These are phyloP conservation scores for Coemansia sp. DNA, from an alignment of 192 early-diverging fungal species.

Conservation along the genomic window DNA sequence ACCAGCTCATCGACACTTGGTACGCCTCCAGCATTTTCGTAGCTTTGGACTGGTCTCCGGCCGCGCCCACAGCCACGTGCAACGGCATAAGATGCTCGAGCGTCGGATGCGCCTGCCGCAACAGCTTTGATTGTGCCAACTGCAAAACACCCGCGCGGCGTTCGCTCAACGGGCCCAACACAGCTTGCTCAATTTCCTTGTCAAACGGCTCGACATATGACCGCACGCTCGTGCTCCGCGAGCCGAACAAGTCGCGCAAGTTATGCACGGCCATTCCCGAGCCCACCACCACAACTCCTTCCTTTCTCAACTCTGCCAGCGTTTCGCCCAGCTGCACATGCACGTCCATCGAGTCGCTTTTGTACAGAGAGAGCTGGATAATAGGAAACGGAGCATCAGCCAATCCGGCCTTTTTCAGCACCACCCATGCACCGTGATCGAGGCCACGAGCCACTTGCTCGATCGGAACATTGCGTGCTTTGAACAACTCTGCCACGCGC, in stretches of 20 bases:
- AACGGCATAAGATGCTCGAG: slow-evolving; percentile 68
- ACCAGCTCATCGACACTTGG: slow-evolving; percentile 41
- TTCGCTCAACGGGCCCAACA: slow-evolving; percentile 18
- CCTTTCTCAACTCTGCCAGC: slow-evolving; percentile 50
- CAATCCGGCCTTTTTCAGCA: slow-evolving; percentile 61
- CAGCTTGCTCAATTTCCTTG: slow-evolving; percentile 54
- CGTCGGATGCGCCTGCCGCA: slow-evolving; percentile 63
- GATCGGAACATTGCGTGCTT: slow-evolving; percentile 45
- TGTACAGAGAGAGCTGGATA: slow-evolving; percentile 63
- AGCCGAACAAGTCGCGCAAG: slow-evolving; percentile 53
- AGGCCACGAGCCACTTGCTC: slow-evolving; percentile 57
- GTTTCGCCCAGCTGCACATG: slow-evolving; percentile 60
- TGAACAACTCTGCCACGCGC: slow-evolving; percentile 54
- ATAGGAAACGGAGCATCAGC: slow-evolving; percentile 60
- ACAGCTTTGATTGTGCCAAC: slow-evolving; percentile 41
- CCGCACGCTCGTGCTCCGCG: slow-evolving; percentile 31
- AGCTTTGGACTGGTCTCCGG: slow-evolving; percentile 40
- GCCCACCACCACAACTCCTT: slow-evolving; percentile 64
- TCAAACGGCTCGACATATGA: slow-evolving; percentile 62
- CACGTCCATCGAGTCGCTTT: slow-evolving; percentile 55
- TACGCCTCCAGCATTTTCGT: slow-evolving; percentile 38
- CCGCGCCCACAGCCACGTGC: slow-evolving; percentile 66
- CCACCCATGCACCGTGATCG: slow-evolving; percentile 74
- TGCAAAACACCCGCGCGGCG: slow-evolving; percentile 43
- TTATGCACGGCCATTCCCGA: slow-evolving; percentile 71